Evolutionary conservation across 257 asterid genomes (phyloP), one percentile per base, ranked within the genome.

Genomic region (Lycium ferocissimum): DNA sequence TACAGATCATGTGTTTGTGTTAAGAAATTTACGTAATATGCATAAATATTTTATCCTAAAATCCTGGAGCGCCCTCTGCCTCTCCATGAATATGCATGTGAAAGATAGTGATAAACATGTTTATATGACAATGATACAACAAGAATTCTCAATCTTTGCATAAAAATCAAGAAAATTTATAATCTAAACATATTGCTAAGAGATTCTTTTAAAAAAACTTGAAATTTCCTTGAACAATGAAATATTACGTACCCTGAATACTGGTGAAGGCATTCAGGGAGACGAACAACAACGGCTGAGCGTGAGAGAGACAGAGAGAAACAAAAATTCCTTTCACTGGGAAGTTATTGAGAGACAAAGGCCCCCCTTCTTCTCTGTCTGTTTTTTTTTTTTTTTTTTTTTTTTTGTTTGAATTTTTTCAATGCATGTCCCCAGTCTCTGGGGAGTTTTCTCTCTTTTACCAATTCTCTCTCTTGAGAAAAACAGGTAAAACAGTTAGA

Each of bases 231-330:
- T 73, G n/a, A n/a, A 73, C n/a, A 1, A 6, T 33, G 13, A 20
- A 49, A 7, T 3, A 83, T 45, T 86, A 26, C 33, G 1, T 26
- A 93, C 99, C 98, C 98, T 91, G 98, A 96, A 94, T 94, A 95
- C 99, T 94, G 97, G 92, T 93, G 97, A 96, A 40, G 98, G 98
- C 94, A 93, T 96, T 92, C 99, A 96, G 97, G 97, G 91, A 88
- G 91, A 89, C 89, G 87, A 89, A 90, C 91, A 96, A 95, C 94
- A 93, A 96, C 94, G 95, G 98, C 92, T 89, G 94, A 93, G 94
- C 94, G 93, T 94, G 98, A 92, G 94, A 90, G 92, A 89, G 92
- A 87, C 62, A 75, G 81, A 75, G 81, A 75, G 43, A 75, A 75
- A 49, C n/a, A 85, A 88, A 91, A 91, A 86, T 88, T 91, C 90